Conservation (phyloP, 495 filamentous ascomycete species). For the Chaetomium tenue region DNA sequence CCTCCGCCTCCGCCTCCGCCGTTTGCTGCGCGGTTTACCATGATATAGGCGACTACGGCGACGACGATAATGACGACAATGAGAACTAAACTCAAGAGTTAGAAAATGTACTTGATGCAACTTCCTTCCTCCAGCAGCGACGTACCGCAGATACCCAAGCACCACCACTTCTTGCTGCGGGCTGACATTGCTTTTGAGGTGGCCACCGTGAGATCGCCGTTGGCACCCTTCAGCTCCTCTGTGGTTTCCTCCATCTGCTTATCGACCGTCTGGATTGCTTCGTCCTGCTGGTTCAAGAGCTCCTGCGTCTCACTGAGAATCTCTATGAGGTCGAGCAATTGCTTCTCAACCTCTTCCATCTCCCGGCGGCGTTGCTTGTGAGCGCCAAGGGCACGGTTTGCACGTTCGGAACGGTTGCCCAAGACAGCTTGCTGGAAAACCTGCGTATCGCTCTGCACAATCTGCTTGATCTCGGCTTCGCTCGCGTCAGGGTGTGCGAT, state of each 20-base stretch:
- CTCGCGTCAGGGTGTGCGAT: constrained; percentile 84
- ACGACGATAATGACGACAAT: constrained; percentile 54
- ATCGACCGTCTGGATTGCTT: constrained; percentile 71
- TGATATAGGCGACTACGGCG: constrained; percentile 48
- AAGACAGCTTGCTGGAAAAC: constrained; percentile 81
- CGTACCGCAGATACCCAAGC: constrained; percentile 76
- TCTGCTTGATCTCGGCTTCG: constrained; percentile 73
- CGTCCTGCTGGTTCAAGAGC: constrained; percentile 79
- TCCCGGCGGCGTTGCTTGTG: constrained; percentile 82
- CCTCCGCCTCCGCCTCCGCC: constrained; percentile 19
- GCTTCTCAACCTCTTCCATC: constrained; percentile 85
- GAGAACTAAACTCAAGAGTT: constrained; percentile 38
- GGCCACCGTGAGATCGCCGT: constrained; percentile 72
- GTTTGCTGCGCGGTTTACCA: constrained; percentile 33
- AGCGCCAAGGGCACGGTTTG: constrained; percentile 69
- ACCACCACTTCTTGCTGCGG: constrained; percentile 98
- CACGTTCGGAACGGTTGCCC: constrained; percentile 74
- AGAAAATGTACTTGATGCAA: constrained; percentile 11
- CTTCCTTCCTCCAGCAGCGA: neutral
- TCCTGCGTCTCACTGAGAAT: constrained; percentile 80
- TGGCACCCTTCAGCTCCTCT: constrained; percentile 75
- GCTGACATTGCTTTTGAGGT: constrained; percentile 74
- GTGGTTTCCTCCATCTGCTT: constrained; percentile 75
- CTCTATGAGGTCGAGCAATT: constrained; percentile 79
- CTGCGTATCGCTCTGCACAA: constrained; percentile 63